Percentiles rank a stretch among this genome's conserved stretches.
These are phyloP conservation scores for Aphanomyces invadans DNA, from an alignment of 352 stramenopile species.

Conservation along the genomic window DNA sequence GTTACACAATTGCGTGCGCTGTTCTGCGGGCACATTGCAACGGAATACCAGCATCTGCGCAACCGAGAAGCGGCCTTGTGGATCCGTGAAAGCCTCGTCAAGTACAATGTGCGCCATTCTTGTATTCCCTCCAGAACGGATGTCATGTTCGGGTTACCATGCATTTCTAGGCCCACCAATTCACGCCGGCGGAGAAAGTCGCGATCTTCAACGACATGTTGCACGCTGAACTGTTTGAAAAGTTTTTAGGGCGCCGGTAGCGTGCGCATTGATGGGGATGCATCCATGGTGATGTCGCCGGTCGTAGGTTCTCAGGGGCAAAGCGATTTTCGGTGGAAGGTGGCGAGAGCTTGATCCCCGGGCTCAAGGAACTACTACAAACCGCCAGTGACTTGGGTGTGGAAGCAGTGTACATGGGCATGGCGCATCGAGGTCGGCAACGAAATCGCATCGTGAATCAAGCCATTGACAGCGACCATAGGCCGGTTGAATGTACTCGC, in stretches of 20 bases:
- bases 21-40: constrained; percentile 95
- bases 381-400: constrained; percentile 91
- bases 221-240: constrained; percentile 96
- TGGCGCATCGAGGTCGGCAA: constrained; percentile 91
- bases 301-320: constrained; percentile 57
- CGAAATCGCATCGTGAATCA: neutral
- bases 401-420: constrained; percentile 97
- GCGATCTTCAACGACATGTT: constrained; percentile 93
- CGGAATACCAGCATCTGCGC: constrained; percentile 98
- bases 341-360: constrained; percentile 93
- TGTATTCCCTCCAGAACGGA: no score
- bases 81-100: constrained; percentile 61
- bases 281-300: neutral
- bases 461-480: no score
- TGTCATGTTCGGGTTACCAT: neutral
- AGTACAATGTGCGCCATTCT: constrained; percentile 43
- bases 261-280: constrained; percentile 72
- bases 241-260: constrained; percentile 94
- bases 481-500: constrained; percentile 95
- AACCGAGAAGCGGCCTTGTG: constrained; percentile 84
- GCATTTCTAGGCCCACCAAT: constrained; percentile 31
- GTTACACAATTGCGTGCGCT: constrained; percentile 89
- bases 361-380: constrained; percentile 93
- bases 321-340: constrained; percentile 99
- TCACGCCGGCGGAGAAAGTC: constrained; percentile 83